phyloP scores from a whole-genome alignment of 2,329 filamentous ascomycete species.

The Fusarium foetens region DNA sequence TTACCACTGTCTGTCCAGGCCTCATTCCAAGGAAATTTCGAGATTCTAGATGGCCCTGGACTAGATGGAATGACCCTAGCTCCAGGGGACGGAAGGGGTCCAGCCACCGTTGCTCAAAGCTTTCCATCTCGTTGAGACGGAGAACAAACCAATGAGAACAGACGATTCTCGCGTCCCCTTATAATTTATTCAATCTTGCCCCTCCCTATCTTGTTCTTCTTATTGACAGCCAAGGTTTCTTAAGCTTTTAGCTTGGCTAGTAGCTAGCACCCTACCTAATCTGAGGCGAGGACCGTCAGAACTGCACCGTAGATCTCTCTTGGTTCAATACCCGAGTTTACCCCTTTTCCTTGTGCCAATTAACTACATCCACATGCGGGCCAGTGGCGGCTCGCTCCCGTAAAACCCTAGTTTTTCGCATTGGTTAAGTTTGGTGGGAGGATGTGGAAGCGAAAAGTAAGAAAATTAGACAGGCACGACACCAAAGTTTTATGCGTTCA shows the following conservation, averaged over 20 bases:
- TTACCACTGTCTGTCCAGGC: neutral
- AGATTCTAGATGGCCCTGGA: conserved; percentile 26
- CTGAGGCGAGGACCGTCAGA: conserved; percentile 17
- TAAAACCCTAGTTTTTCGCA: conserved; percentile 32
- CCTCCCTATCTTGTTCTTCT: conserved; percentile 23
- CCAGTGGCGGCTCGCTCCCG: conserved; percentile 34
- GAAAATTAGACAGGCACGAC: neutral
- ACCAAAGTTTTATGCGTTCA: neutral
- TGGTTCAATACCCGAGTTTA: conserved; percentile 12
- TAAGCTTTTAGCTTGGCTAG: conserved; percentile 30
- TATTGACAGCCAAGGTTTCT: conserved; percentile 23
- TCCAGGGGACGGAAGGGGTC: conserved; percentile 25
- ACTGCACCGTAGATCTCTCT: conserved; percentile 31
- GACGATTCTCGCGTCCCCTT: conserved; percentile 8
- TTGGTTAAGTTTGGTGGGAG: neutral
- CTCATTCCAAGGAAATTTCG: conserved; percentile 25
- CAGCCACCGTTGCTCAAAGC: conserved; percentile 33
- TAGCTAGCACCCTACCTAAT: conserved; percentile 24
- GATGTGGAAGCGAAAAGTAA: neutral
- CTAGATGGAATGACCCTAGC: conserved; percentile 12
- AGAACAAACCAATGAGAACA: conserved; percentile 1
- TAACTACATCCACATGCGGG: neutral
- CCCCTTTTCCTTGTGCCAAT: conserved; percentile 31
- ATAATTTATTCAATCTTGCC: conserved; percentile 6
- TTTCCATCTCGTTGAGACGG: conserved; percentile 33